phyloP scores from a whole-genome alignment of 2,329 filamentous ascomycete genomes.

The Fonsecaea pedrosoi region DNA sequence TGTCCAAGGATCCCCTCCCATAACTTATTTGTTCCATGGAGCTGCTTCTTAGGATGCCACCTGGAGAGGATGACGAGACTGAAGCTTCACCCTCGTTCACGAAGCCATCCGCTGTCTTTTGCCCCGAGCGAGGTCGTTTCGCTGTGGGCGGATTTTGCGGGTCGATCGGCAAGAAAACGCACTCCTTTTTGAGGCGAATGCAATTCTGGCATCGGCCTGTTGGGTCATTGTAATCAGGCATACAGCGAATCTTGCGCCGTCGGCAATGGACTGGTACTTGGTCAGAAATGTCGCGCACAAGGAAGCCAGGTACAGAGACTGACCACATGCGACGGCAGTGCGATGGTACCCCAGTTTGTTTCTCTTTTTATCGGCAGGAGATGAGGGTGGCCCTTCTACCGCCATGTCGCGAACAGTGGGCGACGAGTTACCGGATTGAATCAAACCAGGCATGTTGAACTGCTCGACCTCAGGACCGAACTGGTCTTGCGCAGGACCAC shows the following conservation, averaged over 20 bases:
- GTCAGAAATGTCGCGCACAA: constrained; percentile 26
- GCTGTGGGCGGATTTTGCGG: constrained; percentile 65
- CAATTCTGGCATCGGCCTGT: constrained; percentile 87
- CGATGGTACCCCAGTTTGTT: constrained; percentile 96
- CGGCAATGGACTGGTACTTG: constrained; percentile 78
- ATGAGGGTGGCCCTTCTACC: constrained; percentile 44
- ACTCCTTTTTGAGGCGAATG: constrained; percentile 92
- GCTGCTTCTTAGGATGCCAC: constrained; percentile 31
- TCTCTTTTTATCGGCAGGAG: constrained; percentile 70
- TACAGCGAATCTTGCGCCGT: constrained; percentile 89
- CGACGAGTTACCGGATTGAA: constrained; percentile 55
- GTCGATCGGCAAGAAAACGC: constrained; percentile 89
- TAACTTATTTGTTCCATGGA: constrained; percentile 31
- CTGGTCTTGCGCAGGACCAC: constrained; percentile 11
- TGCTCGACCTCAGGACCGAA: constrained; percentile 6
- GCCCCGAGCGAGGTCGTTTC: constrained; percentile 54
- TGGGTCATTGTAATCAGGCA: constrained; percentile 73
- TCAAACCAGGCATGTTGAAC: constrained; percentile 32
- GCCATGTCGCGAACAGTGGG: constrained; percentile 55
- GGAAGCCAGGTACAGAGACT: constrained; percentile 52
- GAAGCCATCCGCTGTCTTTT: constrained; percentile 51
- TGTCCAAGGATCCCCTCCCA: constrained; percentile 19
- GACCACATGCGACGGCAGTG: constrained; percentile 94
- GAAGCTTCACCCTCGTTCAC: constrained; percentile 54
- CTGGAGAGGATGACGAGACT: constrained; percentile 57